Percentiles rank a stretch among this genome's conserved stretches.
Evolutionary conservation across 192 early-diverging fungal genomes (phyloP).

Genomic region (Coemansia sp.): DNA sequence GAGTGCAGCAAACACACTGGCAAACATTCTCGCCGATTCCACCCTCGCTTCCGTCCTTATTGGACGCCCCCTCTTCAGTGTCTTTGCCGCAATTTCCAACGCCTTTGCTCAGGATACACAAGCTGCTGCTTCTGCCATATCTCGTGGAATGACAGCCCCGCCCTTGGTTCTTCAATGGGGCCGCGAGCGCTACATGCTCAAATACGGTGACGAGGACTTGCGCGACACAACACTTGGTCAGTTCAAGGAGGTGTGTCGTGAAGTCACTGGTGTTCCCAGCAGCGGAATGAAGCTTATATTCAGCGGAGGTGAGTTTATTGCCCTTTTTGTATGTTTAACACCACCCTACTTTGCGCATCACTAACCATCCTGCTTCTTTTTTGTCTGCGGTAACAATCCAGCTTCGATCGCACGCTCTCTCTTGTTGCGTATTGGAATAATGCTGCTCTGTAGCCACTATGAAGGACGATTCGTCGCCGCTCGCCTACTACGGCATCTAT

Average conservation of each 20-base stretch:
- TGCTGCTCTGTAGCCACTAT: conserved; percentile 57
- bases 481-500: conserved; percentile 72
- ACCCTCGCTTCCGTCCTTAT: conserved; percentile 36
- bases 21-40: conserved; percentile 38
- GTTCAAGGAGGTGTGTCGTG: conserved; percentile 72
- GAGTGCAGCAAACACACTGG: conserved; percentile 4
- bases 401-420: no score
- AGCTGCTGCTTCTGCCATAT: background rate
- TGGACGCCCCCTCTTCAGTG: conserved; percentile 29
- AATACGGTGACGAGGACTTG: conserved; percentile 50
- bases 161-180: conserved; percentile 55
- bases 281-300: conserved; percentile 72
- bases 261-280: conserved; percentile 73
- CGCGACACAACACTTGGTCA: conserved; percentile 66
- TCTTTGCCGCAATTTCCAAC: conserved; percentile 10
- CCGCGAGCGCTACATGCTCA: conserved; percentile 53
- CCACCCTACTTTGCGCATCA: background rate
- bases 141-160: conserved; percentile 47
- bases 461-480: conserved; percentile 73
- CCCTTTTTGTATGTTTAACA: background rate
- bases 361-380: background rate
- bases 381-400: background rate
- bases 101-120: background rate
- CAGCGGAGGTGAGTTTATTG: conserved; percentile 65
- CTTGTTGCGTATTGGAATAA: background rate